These are phyloP conservation scores for Seminavis robusta DNA, from an alignment of 108 stramenopile species.

Conservation along the genomic window DNA sequence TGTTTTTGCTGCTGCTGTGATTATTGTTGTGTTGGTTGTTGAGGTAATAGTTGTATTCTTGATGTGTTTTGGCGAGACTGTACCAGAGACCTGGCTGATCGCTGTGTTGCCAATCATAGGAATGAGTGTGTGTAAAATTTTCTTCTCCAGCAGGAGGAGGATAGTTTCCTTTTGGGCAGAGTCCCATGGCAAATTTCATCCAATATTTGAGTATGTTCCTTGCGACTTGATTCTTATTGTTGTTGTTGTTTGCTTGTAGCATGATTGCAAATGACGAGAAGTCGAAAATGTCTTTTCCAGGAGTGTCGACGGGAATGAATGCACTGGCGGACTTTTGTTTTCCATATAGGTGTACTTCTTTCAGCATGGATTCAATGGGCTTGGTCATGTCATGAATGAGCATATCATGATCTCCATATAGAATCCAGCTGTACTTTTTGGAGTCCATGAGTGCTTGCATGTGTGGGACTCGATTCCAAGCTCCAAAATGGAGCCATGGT, in stretches of 20 bases:
- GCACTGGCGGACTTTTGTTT: too few relatives aligned
- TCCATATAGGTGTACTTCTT: not conserved
- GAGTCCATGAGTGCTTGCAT: not conserved
- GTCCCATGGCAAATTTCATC: not conserved
- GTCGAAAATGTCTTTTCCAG: too few relatives aligned
- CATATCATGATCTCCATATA: not conserved
- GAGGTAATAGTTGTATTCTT: not conserved
- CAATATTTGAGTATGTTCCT: conserved; percentile 1
- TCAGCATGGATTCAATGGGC: not conserved
- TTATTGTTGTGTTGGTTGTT: too few relatives aligned
- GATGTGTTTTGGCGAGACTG: not conserved
- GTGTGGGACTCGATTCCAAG: conserved; percentile 1
- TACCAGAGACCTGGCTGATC: not conserved
- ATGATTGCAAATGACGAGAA: too few relatives aligned
- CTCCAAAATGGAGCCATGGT: conserved; percentile 1
- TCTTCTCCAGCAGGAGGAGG: too few relatives aligned
- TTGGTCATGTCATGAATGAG: not conserved
- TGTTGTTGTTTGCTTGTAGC: too few relatives aligned
- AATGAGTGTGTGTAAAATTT: too few relatives aligned
- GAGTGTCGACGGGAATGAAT: too few relatives aligned
- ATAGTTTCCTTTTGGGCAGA: not conserved
- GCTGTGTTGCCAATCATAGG: too few relatives aligned
- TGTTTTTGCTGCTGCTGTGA: too few relatives aligned
- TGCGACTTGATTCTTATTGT: too few relatives aligned
- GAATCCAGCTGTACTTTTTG: conserved; percentile 1